These are phyloP conservation scores for Hippophae gyantsensis DNA, from an alignment of 306 rosid genomes.

Conservation along the genomic window DNA sequence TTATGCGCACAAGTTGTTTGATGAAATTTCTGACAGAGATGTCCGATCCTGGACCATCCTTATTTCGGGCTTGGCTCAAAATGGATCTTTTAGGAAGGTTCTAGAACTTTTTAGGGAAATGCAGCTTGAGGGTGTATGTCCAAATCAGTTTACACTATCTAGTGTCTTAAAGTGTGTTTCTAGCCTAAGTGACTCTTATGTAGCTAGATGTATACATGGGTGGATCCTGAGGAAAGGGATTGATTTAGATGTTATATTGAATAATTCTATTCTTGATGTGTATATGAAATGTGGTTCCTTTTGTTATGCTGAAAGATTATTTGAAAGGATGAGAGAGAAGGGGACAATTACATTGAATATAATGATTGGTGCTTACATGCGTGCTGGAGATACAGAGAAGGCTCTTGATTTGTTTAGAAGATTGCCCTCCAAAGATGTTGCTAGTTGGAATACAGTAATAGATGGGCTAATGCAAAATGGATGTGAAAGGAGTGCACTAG, in stretches of 20 bases:
- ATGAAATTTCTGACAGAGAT: slow-evolving; percentile 47
- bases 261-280: slow-evolving; percentile 65
- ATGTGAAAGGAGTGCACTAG: slow-evolving; percentile 37
- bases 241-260: slow-evolving; percentile 53
- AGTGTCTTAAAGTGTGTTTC: slow-evolving; percentile 58
- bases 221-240: slow-evolving; percentile 68
- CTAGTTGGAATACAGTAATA: slow-evolving; percentile 75
- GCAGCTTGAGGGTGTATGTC: slow-evolving; percentile 47
- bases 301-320: slow-evolving; percentile 43
- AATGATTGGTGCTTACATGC: slow-evolving; percentile 54
- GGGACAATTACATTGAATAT: slow-evolving; percentile 58
- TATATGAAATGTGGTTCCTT: slow-evolving; percentile 56
- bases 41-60: slow-evolving; percentile 66
- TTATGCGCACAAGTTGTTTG: slow-evolving; percentile 54
- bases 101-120: slow-evolving; percentile 50
- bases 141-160: slow-evolving; percentile 64
- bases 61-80: slow-evolving; percentile 58
- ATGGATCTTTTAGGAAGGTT: slow-evolving; percentile 32
- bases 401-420: slow-evolving; percentile 51
- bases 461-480: slow-evolving; percentile 65
- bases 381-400: slow-evolving; percentile 43
- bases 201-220: slow-evolving; percentile 61
- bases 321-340: slow-evolving; percentile 38
- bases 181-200: slow-evolving; percentile 28
- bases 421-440: slow-evolving; percentile 54